Conservation (phyloP, 2,329 filamentous ascomycete species). For the Colletotrichum abscissum region DNA sequence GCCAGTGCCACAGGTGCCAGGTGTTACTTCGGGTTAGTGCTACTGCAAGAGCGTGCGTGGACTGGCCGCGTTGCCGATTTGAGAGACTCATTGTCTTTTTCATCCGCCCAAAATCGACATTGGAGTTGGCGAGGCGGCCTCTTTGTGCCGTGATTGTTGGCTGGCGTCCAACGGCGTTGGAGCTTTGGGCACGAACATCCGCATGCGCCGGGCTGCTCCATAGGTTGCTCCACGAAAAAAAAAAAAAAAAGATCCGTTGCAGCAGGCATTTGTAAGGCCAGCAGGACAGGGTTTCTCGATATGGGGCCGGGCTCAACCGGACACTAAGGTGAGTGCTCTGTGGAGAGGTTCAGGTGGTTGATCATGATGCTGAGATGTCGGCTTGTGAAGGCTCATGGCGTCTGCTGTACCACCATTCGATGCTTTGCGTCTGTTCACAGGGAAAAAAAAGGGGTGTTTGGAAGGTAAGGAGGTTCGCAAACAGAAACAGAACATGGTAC, state of each 20-base stretch:
- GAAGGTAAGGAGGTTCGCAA: constrained; percentile 14
- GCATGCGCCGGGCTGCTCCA: constrained; percentile 6
- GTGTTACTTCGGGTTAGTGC: constrained; percentile 5
- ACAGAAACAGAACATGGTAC: constrained; percentile 22
- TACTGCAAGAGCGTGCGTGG: constrained; percentile 15
- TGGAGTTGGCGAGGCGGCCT: constrained; percentile 21
- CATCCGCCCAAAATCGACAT: neutral
- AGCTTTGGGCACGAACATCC: constrained; percentile 26
- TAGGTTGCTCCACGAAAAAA: neutral
- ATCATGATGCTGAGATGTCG: neutral
- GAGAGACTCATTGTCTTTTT: constrained; percentile 1
- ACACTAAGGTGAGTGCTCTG: neutral
- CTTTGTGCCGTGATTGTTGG: constrained; percentile 9
- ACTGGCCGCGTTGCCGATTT: constrained; percentile 17
- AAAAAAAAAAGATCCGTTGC: neutral
- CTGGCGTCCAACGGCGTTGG: constrained; percentile 5
- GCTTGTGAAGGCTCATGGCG: neutral
- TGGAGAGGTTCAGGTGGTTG: no score
- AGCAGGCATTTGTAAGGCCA: constrained; percentile 11
- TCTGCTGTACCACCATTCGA: constrained; percentile 9
- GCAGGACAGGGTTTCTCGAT: neutral
- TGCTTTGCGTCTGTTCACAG: neutral
- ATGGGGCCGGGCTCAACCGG: constrained; percentile 18
- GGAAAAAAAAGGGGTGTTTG: neutral
- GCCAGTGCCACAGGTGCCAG: constrained; percentile 1